These are phyloP conservation scores for Ustulina deusta DNA, from an alignment of 2,329 filamentous ascomycete species.

Conservation along the genomic window DNA sequence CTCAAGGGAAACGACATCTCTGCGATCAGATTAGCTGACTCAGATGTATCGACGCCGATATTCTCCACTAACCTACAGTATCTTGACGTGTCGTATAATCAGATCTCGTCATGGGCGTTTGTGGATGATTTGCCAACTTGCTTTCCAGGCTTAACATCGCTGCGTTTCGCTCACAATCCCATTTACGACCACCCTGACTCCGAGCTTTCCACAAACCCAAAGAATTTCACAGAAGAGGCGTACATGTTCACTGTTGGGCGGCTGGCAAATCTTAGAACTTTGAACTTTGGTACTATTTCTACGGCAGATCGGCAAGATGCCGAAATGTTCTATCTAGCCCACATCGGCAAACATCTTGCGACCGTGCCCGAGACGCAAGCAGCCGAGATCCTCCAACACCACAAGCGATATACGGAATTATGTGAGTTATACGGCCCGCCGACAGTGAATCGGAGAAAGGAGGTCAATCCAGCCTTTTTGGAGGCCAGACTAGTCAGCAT, in stretches of 20 bases:
- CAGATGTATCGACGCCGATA: conserved; percentile 54
- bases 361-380: conserved; percentile 66
- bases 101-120: conserved; percentile 76
- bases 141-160: conserved; percentile 79
- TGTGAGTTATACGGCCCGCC: conserved; percentile 83
- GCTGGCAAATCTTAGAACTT: conserved; percentile 71
- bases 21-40: conserved; percentile 49
- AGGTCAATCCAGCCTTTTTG: conserved; percentile 81
- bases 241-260: conserved; percentile 90
- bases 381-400: conserved; percentile 67
- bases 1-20: conserved; percentile 83
- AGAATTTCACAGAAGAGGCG: conserved; percentile 74
- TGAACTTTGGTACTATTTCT: conserved; percentile 81
- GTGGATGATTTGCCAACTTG: conserved; percentile 74
- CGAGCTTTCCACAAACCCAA: conserved; percentile 46
- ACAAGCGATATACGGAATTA: conserved; percentile 79
- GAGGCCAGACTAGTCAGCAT: conserved; percentile 81
- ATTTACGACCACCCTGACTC: conserved; percentile 72
- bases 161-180: conserved; percentile 89
- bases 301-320: conserved; percentile 83
- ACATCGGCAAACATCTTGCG: conserved; percentile 81
- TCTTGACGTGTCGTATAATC: conserved; percentile 80
- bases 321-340: conserved; percentile 91
- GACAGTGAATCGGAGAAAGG: conserved; percentile 65
- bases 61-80: conserved; percentile 70